These are phyloP conservation scores for Dysphania ambrosioides DNA, from an alignment of 148 eudicot genomes.

Conservation along the genomic window DNA sequence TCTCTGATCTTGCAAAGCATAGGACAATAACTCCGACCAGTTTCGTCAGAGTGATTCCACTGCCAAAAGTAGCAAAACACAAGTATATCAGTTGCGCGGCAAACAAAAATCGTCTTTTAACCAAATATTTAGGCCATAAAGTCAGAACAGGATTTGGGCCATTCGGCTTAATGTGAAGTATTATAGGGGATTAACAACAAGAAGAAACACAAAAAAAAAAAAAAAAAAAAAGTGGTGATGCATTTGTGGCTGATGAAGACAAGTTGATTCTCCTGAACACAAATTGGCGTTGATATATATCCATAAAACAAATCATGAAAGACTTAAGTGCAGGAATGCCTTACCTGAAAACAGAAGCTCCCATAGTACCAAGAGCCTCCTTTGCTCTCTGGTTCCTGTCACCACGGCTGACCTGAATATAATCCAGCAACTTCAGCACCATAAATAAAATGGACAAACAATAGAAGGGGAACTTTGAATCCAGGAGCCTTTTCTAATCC, in stretches of 20 bases:
- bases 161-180: background rate
- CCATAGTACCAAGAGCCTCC: conserved; percentile 65
- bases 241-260: conserved; percentile 9
- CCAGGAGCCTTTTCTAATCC: background rate
- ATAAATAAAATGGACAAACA: background rate
- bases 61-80: conserved; percentile 31
- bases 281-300: background rate
- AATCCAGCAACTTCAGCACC: background rate
- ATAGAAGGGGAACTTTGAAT: background rate
- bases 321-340: background rate
- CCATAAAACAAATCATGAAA: too few species aligned
- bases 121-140: background rate
- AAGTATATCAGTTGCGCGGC: background rate
- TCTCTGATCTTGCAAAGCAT: conserved; percentile 58
- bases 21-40: conserved; percentile 72
- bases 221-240: background rate
- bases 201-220: too few species aligned
- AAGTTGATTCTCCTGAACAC: background rate
- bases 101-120: background rate
- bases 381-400: conserved; percentile 44
- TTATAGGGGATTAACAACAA: background rate
- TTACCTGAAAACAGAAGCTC: conserved; percentile 75
- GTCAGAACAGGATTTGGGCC: background rate
- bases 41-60: conserved; percentile 69
- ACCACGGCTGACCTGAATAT: conserved; percentile 46